Percentiles rank a stretch among this genome's conserved stretches.
phyloP scores from a whole-genome alignment of 2,329 filamentous ascomycete genomes.

The Scytalidium lignicola region DNA sequence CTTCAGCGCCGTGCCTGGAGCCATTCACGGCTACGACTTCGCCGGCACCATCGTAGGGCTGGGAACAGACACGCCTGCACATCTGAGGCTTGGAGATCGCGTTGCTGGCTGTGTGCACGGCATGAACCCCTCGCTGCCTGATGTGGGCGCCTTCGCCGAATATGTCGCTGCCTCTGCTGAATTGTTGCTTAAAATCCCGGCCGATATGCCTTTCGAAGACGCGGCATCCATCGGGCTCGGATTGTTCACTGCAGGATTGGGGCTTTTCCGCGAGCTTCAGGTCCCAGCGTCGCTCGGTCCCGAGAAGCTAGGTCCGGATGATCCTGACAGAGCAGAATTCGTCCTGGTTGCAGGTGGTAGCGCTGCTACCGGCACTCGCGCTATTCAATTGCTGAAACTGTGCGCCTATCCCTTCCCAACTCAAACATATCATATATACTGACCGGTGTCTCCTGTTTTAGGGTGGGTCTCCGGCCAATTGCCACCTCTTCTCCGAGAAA shows the following conservation, averaged over 20 bases:
- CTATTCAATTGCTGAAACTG: constrained; percentile 37
- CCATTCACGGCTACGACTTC: constrained; percentile 3
- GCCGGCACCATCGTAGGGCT: neutral
- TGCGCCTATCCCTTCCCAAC: constrained; percentile 9
- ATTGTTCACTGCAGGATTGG: constrained; percentile 12
- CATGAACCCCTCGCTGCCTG: constrained; percentile 4
- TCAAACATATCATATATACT: too few species aligned
- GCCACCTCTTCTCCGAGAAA: constrained; percentile 33
- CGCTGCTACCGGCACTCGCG: constrained; percentile 37
- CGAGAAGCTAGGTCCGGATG: constrained; percentile 3
- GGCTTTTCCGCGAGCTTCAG: constrained; percentile 13
- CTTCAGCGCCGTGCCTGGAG: too few species aligned
- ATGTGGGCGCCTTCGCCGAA: constrained; percentile 38
- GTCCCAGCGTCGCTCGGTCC: constrained; percentile 12
- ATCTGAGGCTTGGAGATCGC: constrained; percentile 16
- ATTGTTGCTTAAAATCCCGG: constrained; percentile 33
- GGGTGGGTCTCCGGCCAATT: too few species aligned
- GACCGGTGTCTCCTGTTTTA: too few species aligned
- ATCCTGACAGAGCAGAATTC: neutral
- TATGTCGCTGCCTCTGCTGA: constrained; percentile 31
- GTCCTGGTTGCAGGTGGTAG: constrained; percentile 42
- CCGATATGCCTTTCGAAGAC: constrained; percentile 27
- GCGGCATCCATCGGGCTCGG: constrained; percentile 18
- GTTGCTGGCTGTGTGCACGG: constrained; percentile 9
- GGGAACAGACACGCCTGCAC: neutral